These are phyloP conservation scores for Kodamaea alishanica DNA, from an alignment of 1,139 yeast species.

Conservation along the genomic window DNA sequence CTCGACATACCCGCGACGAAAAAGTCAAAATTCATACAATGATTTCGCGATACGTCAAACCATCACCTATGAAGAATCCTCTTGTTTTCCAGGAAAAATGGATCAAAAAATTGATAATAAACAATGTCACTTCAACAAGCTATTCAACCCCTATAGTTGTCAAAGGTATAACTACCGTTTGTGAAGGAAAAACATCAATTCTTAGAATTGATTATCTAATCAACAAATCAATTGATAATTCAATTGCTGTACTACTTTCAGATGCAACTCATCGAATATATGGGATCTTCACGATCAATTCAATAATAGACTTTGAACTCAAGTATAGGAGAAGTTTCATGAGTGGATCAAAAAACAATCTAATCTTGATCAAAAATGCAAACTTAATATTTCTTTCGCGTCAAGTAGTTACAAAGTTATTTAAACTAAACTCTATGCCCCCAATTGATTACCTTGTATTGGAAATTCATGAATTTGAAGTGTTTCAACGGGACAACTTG, in stretches of 20 bases:
- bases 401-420: constrained; percentile 2
- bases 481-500: constrained; percentile 31
- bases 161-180: constrained; percentile 3
- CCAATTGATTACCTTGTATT: constrained; percentile 19
- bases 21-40: too few species aligned
- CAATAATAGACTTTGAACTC: constrained; percentile 30
- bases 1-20: too few species aligned
- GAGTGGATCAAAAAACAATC: constrained; percentile 22
- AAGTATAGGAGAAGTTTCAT: constrained; percentile 32
- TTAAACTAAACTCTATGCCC: neutral
- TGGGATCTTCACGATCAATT: constrained; percentile 27
- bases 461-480: constrained; percentile 24
- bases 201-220: constrained; percentile 28
- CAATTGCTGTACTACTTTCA: constrained; percentile 28
- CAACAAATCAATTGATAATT: constrained; percentile 16
- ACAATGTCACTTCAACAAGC: constrained; percentile 6
- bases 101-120: constrained; percentile 15
- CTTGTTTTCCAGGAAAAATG: constrained; percentile 24
- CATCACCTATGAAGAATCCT: constrained; percentile 15
- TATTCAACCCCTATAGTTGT: constrained; percentile 6
- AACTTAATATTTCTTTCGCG: constrained; percentile 21
- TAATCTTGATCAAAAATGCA: constrained; percentile 26
- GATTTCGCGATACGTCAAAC: neutral
- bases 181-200: constrained; percentile 19
- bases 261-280: constrained; percentile 32